Conservation (phyloP, 1,284 basidiomycete species). For the Cutaneotrichosporon dermatis region DNA sequence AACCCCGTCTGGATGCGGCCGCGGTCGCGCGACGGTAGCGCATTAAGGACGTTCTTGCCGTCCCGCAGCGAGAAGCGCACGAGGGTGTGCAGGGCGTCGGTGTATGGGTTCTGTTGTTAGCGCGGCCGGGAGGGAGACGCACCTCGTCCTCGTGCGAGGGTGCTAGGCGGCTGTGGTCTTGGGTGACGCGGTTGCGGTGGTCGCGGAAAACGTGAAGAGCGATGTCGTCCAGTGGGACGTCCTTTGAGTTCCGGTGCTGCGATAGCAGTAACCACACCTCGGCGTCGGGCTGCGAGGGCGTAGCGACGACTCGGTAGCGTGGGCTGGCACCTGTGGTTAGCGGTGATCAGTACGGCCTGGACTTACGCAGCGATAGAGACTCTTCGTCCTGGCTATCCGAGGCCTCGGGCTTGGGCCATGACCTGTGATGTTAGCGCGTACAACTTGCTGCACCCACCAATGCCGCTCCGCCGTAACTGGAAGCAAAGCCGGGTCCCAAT, state of each 20-base stretch:
- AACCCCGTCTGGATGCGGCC: conserved; percentile 39
- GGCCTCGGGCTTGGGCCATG: conserved; percentile 53
- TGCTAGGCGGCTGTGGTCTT: conserved; percentile 1
- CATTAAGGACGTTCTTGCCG: conserved; percentile 21
- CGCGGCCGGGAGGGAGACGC: background rate
- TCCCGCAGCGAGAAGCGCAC: conserved; percentile 44
- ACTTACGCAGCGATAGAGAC: conserved; percentile 6
- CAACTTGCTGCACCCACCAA: conserved; percentile 53
- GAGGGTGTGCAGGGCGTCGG: conserved; percentile 70
- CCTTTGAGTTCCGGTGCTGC: conserved; percentile 64
- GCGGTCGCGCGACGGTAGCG: conserved; percentile 36
- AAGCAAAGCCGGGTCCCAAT: conserved; percentile 75
- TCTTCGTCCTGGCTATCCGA: background rate
- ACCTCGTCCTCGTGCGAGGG: conserved; percentile 13
- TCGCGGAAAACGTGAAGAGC: conserved; percentile 58
- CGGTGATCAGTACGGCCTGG: background rate
- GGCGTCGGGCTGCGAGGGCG: conserved; percentile 8
- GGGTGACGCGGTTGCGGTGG: conserved; percentile 10
- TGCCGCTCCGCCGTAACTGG: conserved; percentile 58
- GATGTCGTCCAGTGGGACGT: conserved; percentile 61
- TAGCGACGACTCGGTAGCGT: conserved; percentile 25
- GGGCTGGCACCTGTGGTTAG: conserved; percentile 19
- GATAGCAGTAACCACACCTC: conserved; percentile 75
- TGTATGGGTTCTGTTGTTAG: conserved; percentile 52
- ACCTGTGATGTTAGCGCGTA: conserved; percentile 44